Base-by-base conservation (phyloP, 2,329 filamentous ascomycete species). In the Ascochyta koolunga region DNA sequence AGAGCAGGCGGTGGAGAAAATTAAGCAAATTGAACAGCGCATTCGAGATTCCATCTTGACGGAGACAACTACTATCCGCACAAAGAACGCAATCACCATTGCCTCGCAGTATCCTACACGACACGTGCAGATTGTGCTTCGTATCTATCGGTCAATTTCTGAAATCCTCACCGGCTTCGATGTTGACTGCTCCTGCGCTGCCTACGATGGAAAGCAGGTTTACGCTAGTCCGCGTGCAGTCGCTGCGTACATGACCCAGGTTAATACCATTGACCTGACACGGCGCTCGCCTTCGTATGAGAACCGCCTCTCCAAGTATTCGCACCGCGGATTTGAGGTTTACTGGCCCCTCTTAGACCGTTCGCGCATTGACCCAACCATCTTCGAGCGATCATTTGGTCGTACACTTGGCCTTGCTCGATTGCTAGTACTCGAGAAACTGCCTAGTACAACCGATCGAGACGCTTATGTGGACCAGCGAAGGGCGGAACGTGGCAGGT, bases 111-210 rank as follows among this genome's bases (percentile, higher is more conserved):
- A 95, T 67, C 91, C 91, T 0, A 91, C 86, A 31, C 86, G 91
- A 2, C 91, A 96, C 69, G 83, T 96, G 3, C 90, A 93, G 80
- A 91, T 96, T 64, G 91, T 96, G 19, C 81, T 96, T 25, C 88
- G 91, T 31, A 86, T 95, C 32, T 96, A 96, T 78, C 90, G 91
- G 67, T 92, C 88, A 0, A 77, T 96, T 39, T 88, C 89, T 1
- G 90, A 96, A 71, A 93, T 96, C 31, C 80, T 96, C 21, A 91
- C 91, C 3, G 91, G 91, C 0, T 96, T 96, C 64, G 91, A 96
- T 64, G 91, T 96, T 42, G 91, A 95, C 69, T 92, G 89, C 69
- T 89, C 90, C 0, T 90, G 90, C 57, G 89, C 86, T 21, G 90
- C 90, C 4, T 96, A 89, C 63, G 86, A 95, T 70, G 91, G 91